phyloP scores from a whole-genome alignment of 371 early-diverging fungal genomes.

The Synchytrium microbalum region DNA sequence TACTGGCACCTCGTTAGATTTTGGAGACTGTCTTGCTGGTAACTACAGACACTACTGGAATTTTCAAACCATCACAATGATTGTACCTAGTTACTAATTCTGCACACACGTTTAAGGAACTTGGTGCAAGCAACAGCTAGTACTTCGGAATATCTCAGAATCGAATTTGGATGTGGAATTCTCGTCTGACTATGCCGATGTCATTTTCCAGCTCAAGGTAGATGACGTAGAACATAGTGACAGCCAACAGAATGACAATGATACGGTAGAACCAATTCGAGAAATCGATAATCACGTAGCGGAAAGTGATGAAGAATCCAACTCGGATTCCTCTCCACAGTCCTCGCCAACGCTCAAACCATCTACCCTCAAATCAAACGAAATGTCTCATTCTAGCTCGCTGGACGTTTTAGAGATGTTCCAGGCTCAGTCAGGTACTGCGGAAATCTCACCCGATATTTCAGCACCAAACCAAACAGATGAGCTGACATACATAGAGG shows the following conservation, averaged over 20 bases:
- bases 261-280: conserved; percentile 2
- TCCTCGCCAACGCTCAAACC: conserved; percentile 2
- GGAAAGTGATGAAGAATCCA: neutral
- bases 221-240: conserved; percentile 19
- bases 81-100: too few relatives aligned
- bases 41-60: conserved; percentile 13
- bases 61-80: neutral
- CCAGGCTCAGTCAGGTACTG: conserved; percentile 50
- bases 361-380: neutral
- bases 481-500: conserved; percentile 72
- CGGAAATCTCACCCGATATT: neutral
- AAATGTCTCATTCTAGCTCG: neutral
- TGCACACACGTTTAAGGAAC: too few relatives aligned
- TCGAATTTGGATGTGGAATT: conserved; percentile 71
- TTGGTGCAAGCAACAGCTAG: conserved; percentile 70
- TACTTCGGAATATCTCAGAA: conserved; percentile 78
- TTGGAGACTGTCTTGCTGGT: conserved; percentile 92
- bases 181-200: conserved; percentile 66
- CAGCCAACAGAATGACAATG: neutral
- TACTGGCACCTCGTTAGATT: conserved; percentile 74
- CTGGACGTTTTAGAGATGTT: neutral
- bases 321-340: conserved; percentile 4
- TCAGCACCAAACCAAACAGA: conserved; percentile 10
- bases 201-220: conserved; percentile 48
- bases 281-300: neutral